phyloP scores from a whole-genome alignment of 805 yeast genomes.

The Debaryomyces hansenii region DNA sequence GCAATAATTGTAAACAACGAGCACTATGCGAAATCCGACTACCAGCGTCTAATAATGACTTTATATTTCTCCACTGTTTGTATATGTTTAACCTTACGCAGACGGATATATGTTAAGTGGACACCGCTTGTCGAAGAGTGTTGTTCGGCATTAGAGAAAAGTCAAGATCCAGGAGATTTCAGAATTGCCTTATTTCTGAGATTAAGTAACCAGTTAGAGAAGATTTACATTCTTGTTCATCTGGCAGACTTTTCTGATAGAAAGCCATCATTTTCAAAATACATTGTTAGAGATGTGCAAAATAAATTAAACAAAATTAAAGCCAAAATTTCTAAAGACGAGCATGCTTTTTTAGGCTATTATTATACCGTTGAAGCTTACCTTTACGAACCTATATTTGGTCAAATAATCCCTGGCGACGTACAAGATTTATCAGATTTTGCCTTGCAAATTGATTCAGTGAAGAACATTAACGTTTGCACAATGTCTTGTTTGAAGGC shows the following conservation, averaged over 20 bases:
- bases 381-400: constrained; percentile 55
- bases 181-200: constrained; percentile 59
- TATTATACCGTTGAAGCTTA: constrained; percentile 67
- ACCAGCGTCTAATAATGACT: constrained; percentile 52
- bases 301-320: constrained; percentile 42
- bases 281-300: constrained; percentile 51
- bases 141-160: constrained; percentile 46
- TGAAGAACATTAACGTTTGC: constrained; percentile 49
- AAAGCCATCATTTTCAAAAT: constrained; percentile 29
- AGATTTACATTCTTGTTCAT: constrained; percentile 53
- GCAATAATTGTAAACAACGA: constrained; percentile 4
- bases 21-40: constrained; percentile 30
- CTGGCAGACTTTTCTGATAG: constrained; percentile 23
- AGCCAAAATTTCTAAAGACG: constrained; percentile 34
- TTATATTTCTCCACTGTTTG: constrained; percentile 64
- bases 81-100: constrained; percentile 62
- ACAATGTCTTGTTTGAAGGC: constrained; percentile 54
- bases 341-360: constrained; percentile 48
- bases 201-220: constrained; percentile 60
- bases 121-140: constrained; percentile 63
- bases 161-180: constrained; percentile 30
- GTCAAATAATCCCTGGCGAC: constrained; percentile 16
- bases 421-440: constrained; percentile 11
- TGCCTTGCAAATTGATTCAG: constrained; percentile 26
- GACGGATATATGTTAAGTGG: constrained; percentile 65